Conservation (phyloP, 2,329 filamentous ascomycete genomes). For the Penicillium sp. region DNA sequence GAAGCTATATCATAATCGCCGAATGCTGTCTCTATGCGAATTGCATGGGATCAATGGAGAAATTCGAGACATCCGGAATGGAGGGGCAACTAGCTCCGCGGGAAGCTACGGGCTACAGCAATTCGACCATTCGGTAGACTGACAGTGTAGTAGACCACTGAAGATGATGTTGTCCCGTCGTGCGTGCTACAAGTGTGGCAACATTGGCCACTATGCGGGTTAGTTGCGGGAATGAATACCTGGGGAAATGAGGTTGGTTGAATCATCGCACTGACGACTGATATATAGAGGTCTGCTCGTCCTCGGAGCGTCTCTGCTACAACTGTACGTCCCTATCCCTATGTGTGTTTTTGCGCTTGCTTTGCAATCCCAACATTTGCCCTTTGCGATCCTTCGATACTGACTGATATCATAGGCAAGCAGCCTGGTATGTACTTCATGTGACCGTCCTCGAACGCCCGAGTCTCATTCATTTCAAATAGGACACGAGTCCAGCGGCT, state of each 20-base stretch:
- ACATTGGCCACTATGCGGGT: constrained; percentile 67
- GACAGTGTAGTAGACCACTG: constrained; percentile 17
- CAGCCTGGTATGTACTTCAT: constrained; percentile 43
- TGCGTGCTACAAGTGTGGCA: constrained; percentile 76
- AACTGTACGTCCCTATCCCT: constrained; percentile 68
- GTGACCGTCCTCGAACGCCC: constrained; percentile 10
- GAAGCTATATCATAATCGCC: too few species aligned
- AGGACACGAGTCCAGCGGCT: constrained; percentile 97
- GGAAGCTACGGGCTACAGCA: background rate
- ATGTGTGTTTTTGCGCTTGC: constrained; percentile 12
- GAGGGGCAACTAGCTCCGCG: constrained; percentile 7
- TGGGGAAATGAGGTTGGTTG: background rate
- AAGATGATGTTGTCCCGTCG: constrained; percentile 79
- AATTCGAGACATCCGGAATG: background rate
- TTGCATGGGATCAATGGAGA: too few species aligned
- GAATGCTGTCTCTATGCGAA: background rate
- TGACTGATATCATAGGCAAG: constrained; percentile 39
- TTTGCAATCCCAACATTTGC: background rate
- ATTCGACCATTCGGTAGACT: constrained; percentile 5
- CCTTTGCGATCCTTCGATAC: constrained; percentile 3
- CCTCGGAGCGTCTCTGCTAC: constrained; percentile 97
- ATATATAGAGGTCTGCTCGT: constrained; percentile 91
- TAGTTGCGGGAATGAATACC: constrained; percentile 25
- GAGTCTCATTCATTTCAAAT: constrained; percentile 22
- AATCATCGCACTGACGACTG: constrained; percentile 12